phyloP scores from a whole-genome alignment of 257 asterid genomes.

The Przewalskia tangutica region DNA sequence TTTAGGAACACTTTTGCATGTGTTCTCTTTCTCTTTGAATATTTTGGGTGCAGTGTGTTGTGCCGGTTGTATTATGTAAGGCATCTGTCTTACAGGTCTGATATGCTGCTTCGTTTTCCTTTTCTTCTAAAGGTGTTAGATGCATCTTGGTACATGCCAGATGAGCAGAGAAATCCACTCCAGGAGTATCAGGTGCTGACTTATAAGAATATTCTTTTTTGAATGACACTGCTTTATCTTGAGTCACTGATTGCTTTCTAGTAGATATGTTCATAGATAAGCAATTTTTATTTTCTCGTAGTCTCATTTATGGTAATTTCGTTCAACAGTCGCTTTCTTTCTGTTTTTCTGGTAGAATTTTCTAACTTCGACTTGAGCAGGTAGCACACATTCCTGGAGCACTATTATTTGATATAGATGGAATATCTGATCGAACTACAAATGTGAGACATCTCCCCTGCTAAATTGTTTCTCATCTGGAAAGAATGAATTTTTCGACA shows the following conservation, averaged over 20 bases:
- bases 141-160: slow-evolving; percentile 99
- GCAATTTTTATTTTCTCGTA: not conserved
- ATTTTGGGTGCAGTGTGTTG: not conserved
- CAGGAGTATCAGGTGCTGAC: slow-evolving; percentile 85
- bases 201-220: not conserved
- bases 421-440: slow-evolving; percentile 65
- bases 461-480: not conserved
- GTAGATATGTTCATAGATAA: not conserved
- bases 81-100: not conserved
- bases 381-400: slow-evolving; percentile 96
- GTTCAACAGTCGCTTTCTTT: not conserved
- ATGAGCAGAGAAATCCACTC: slow-evolving; percentile 91
- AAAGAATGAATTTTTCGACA: not conserved
- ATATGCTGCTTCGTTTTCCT: not conserved
- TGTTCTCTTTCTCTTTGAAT: not conserved
- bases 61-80: not conserved
- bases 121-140: slow-evolving; percentile 59
- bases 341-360: not conserved
- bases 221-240: not conserved
- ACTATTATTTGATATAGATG: slow-evolving; percentile 85
- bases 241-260: not conserved
- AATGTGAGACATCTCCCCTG: slow-evolving; percentile 38
- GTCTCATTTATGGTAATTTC: not conserved
- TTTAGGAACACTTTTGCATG: not conserved
- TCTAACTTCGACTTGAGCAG: slow-evolving; percentile 29